phyloP scores from a whole-genome alignment of 495 filamentous ascomycete species.

The Neurospora tetraspora region DNA sequence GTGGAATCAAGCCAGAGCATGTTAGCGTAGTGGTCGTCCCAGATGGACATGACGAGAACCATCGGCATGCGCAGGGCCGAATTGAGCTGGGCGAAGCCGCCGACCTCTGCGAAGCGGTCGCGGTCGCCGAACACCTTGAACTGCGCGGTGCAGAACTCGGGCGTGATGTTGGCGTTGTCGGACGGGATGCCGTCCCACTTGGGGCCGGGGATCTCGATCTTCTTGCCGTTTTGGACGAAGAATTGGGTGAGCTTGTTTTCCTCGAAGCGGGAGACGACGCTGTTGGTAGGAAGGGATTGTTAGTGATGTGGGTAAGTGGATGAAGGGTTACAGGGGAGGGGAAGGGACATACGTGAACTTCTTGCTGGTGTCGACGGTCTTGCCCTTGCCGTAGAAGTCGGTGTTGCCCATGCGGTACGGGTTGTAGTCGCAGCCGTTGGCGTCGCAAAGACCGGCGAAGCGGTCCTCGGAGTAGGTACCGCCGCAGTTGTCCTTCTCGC shows the following conservation, averaged over 20 bases:
- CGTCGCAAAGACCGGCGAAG: slow-evolving; percentile 56
- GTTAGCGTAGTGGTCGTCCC: slow-evolving; percentile 68
- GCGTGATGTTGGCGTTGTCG: slow-evolving; percentile 33
- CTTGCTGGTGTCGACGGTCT: slow-evolving; percentile 53
- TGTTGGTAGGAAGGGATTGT: not conserved
- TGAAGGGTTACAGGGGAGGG: too few species aligned
- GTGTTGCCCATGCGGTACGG: slow-evolving; percentile 56
- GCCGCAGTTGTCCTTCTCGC: slow-evolving; percentile 38
- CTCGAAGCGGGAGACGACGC: slow-evolving; percentile 59
- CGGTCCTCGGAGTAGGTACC: slow-evolving; percentile 43
- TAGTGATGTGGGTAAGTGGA: too few species aligned
- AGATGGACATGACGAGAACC: slow-evolving; percentile 69
- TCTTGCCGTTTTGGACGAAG: slow-evolving; percentile 59
- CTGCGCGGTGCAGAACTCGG: slow-evolving; percentile 20
- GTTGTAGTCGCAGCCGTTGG: slow-evolving; percentile 71
- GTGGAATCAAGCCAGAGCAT: slow-evolving; percentile 80
- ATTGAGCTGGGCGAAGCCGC: slow-evolving; percentile 51
- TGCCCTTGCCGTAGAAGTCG: slow-evolving; percentile 53
- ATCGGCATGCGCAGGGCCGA: slow-evolving; percentile 47
- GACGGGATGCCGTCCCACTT: slow-evolving; percentile 15
- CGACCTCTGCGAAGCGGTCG: slow-evolving; percentile 49
- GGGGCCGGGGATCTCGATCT: slow-evolving; percentile 47
- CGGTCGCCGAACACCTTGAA: slow-evolving; percentile 33
- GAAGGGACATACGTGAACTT: slow-evolving; percentile 44
- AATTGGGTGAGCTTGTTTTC: slow-evolving; percentile 53